Conservation (phyloP, 1,139 yeast genomes). For the Chernovozyma aurita region DNA sequence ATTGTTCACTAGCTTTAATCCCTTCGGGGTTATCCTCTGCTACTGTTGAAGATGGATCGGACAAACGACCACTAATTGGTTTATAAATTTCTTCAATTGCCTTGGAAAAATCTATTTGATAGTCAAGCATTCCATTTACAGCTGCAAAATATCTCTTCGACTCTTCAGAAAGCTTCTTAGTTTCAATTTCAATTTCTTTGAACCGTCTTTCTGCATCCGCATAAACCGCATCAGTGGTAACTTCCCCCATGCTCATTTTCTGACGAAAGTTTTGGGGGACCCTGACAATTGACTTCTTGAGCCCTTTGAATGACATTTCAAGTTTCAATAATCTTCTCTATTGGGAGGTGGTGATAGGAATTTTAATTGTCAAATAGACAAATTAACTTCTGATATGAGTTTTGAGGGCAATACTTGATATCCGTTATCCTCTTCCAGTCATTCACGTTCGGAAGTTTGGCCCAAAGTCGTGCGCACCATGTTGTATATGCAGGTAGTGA, state of each 20-base stretch:
- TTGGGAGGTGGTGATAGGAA: too few relatives aligned
- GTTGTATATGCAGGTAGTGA: too few relatives aligned
- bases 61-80: constrained; percentile 88
- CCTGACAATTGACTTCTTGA: constrained; percentile 80
- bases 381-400: too few relatives aligned
- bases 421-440: too few relatives aligned
- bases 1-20: constrained; percentile 88
- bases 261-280: constrained; percentile 81
- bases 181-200: constrained; percentile 84
- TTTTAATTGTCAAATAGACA: too few relatives aligned
- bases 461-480: too few relatives aligned
- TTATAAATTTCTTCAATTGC: constrained; percentile 95
- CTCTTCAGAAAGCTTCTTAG: constrained; percentile 86
- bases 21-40: constrained; percentile 97
- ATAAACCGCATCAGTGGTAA: constrained; percentile 83
- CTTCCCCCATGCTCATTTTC: constrained; percentile 80
- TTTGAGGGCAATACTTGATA: too few relatives aligned
- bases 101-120: constrained; percentile 88
- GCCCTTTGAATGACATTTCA: constrained; percentile 87
- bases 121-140: constrained; percentile 88
- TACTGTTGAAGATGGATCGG: constrained; percentile 79
- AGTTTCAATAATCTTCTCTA: too few relatives aligned
- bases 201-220: constrained; percentile 94
- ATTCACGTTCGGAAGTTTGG: too few relatives aligned
- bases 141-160: constrained; percentile 86